Evolutionary conservation across 2,329 filamentous ascomycete species (phyloP).

Genomic region (Fusarium sp.): DNA sequence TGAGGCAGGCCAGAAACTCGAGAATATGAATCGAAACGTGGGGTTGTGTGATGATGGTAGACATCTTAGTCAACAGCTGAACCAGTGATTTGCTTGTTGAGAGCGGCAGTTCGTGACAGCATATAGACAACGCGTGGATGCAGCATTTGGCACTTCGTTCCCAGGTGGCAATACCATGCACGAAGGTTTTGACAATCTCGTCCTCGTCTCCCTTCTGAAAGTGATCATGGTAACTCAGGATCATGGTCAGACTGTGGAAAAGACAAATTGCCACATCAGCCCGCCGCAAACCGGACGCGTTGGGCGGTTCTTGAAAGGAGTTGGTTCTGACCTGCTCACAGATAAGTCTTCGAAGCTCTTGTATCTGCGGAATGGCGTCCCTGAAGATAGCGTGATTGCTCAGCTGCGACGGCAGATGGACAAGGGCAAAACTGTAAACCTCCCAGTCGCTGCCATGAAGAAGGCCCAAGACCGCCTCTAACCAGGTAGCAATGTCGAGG

Average conservation of each 20-base stretch:
- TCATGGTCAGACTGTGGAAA: conserved; percentile 86
- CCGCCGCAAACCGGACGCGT: conserved; percentile 81
- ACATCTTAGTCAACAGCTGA: conserved; percentile 90
- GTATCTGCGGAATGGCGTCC: conserved; percentile 78
- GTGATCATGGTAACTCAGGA: conserved; percentile 89
- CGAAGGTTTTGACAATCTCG: conserved; percentile 87
- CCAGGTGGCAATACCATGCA: conserved; percentile 84
- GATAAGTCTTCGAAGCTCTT: conserved; percentile 77
- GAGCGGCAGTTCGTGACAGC: conserved; percentile 91
- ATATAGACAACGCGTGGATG: conserved; percentile 93
- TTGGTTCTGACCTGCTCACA: conserved; percentile 86
- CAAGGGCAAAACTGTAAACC: conserved; percentile 88
- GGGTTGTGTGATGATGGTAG: conserved; percentile 93
- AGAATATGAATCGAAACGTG: conserved; percentile 94
- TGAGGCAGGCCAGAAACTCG: conserved; percentile 92
- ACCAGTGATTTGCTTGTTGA: conserved; percentile 89
- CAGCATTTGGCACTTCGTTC: conserved; percentile 91
- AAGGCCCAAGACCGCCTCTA: conserved; percentile 81
- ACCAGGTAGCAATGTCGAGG: conserved; percentile 74
- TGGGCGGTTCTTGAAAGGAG: conserved; percentile 83
- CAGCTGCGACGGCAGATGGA: conserved; percentile 87
- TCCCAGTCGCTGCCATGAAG: conserved; percentile 87
- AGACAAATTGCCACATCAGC: conserved; percentile 90
- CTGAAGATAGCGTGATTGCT: conserved; percentile 89
- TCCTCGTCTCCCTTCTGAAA: conserved; percentile 89